Conservation (phyloP, 495 filamentous ascomycete species). For the Geopyxis carbonaria region DNA sequence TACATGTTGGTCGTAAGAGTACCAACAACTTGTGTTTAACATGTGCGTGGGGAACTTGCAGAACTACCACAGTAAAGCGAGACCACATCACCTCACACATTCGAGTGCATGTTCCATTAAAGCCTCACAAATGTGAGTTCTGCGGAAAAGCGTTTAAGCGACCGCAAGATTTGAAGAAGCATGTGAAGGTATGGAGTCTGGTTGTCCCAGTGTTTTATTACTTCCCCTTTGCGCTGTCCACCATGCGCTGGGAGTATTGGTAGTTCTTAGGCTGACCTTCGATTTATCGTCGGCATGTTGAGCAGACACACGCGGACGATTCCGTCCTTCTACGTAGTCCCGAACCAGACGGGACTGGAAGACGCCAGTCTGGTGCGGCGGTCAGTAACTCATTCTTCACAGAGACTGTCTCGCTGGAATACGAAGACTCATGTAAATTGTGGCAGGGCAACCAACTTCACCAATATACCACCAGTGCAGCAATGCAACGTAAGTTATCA, state of each 20-base stretch:
- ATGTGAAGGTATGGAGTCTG: conserved; percentile 53
- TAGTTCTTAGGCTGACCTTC: conserved; percentile 23
- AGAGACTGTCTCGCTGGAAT: neutral
- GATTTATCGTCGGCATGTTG: conserved; percentile 26
- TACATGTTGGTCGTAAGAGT: conserved; percentile 94
- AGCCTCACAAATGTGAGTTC: conserved; percentile 97
- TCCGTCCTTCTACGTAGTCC: conserved; percentile 70
- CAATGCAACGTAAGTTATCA: conserved; percentile 22
- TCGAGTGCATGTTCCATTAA: conserved; percentile 90
- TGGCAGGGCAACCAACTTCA: conserved; percentile 22
- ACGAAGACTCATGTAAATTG: conserved; percentile 1
- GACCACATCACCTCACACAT: conserved; percentile 99
- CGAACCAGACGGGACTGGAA: conserved; percentile 31
- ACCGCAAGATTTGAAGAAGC: conserved; percentile 97
- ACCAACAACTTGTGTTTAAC: conserved; percentile 97
- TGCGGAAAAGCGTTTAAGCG: conserved; percentile 99
- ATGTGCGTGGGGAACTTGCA: conserved; percentile 92
- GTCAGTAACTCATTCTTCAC: conserved; percentile 2
- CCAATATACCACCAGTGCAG: conserved; percentile 22
- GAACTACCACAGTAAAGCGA: conserved; percentile 93
- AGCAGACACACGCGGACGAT: conserved; percentile 87
- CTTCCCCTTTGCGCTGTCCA: conserved; percentile 3
- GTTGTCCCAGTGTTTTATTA: neutral
- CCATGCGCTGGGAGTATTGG: conserved; percentile 3
- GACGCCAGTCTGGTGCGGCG: conserved; percentile 17